Evolutionary conservation across 2,329 filamentous ascomycete species (phyloP), one percentile per base, ranked within the genome.

Genomic region (Berkeleyomyces rouxiae): DNA sequence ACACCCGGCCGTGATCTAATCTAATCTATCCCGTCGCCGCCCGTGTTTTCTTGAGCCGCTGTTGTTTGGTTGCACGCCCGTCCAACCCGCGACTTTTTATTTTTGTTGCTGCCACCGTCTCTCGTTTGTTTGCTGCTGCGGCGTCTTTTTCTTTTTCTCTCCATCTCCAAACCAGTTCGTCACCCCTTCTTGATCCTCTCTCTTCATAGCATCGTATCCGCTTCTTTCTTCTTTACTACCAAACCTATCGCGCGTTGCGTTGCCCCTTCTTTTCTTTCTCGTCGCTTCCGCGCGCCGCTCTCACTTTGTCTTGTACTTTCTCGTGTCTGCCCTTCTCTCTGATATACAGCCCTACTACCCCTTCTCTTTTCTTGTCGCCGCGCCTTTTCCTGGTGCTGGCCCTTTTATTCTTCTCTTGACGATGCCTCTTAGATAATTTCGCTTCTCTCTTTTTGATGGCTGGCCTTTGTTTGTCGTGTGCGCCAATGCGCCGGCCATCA

Each of bases 141-240:
- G 37, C 58, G 44, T 58, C 40, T 53, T 31, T 33, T 53, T 31
- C 37, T 59, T 51, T 31, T 16, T 51, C 33, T 31, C n/a, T 55
- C 55, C 57, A 59, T 63, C 58, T 53, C 46, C 59, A 36, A 64
- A 62, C 51, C 61, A 62, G 63, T 64, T 66, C 63, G 63, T 63
- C 57, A 44, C 61, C 60, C 65, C 62, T 58, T 59, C 49, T 31
- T 61, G 59, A 16, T 58, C 42, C 11, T 46, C 42, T 60, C 49
- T 44, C 23, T 64, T 58, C 55, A 46, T 55, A 36, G 37, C 16
- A 23, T 37, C 61, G 13, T 62, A 58, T 51, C 46, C 42, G 43
- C 31, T 47, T 59, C 64, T 62, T 46, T 59, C 39, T 47, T 47
- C 44, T 47, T 47, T 47, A 10, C 16, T 53, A 31, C 49, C 36